Base-by-base conservation (phyloP, 192 early-diverging fungal genomes). In the Entrophospora sp. region DNA sequence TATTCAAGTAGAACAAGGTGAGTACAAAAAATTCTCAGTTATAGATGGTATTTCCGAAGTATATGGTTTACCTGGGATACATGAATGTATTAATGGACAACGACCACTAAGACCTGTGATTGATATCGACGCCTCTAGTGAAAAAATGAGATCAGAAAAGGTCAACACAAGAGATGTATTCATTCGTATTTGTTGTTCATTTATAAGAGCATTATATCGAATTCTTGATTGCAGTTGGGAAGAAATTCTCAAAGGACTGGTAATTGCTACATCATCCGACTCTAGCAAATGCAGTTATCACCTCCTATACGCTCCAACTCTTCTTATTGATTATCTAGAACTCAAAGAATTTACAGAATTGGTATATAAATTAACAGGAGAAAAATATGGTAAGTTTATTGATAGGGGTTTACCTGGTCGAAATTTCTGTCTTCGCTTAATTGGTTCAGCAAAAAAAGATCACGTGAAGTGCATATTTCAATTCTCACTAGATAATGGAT, bases 331-430 rank as follows among this genome's bases (percentile, higher is more conserved):
- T 38, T 58, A 58, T 58, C 56, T 37, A 14, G 56, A 58, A n/a
- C 56, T 58, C 3, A 58, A 58, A 58, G 34, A 58, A 58, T 58
- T 58, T 36, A 58, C 56, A 58, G 56, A 58, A 58, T 58, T 36
- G 22, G 56, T 58, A 58, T 58, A 36, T 36, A 58, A 22, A 37
- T 58, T 58, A 58, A 58, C 18, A 7, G 25, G 56, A 58, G 34
- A 58, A 36, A 58, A 58, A 58, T 58, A 58, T 58, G 22, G 25
- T n/a, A 58, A 58, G 12, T 58, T 58, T 58, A 58, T 58, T 58
- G 56, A 58, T 58, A 58, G 36, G 35, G 56, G 36, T 58, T 58
- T 49, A 58, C 56, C 56, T 58, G 34, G 34, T 58, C 4, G 34
- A 58, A 58, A 58, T 58, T 58, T 58, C 25, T 13, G n/a, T 36